Conservation (phyloP, 2,329 filamentous ascomycete genomes). For the Pyrenophora seminiperda region DNA sequence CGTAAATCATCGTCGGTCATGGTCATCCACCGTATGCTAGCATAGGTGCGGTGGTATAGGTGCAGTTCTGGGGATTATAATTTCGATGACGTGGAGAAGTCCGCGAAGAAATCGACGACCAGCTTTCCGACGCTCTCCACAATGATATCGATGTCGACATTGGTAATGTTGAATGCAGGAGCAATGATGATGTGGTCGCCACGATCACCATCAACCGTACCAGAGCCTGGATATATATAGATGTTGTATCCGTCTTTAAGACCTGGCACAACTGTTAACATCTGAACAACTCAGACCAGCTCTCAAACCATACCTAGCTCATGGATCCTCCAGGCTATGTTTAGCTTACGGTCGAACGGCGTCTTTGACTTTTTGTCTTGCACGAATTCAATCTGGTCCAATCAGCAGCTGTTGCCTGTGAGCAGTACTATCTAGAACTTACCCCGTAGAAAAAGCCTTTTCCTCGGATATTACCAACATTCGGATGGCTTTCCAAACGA, state of each 20-base stretch:
- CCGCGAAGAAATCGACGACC: slow-evolving; percentile 55
- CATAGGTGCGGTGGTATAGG: neutral
- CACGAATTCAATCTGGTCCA: slow-evolving; percentile 62
- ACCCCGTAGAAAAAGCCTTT: slow-evolving; percentile 64
- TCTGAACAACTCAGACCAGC: neutral
- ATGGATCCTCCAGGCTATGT: slow-evolving; percentile 57
- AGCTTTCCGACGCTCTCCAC: slow-evolving; percentile 59
- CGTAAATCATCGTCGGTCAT: neutral
- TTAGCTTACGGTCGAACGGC: slow-evolving; percentile 55
- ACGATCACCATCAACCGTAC: slow-evolving; percentile 61
- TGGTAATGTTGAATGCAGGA: slow-evolving; percentile 69
- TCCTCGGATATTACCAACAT: slow-evolving; percentile 67
- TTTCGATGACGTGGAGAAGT: slow-evolving; percentile 6
- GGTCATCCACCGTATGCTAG: neutral
- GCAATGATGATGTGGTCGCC: slow-evolving; percentile 74
- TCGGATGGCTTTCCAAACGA: slow-evolving; percentile 51
- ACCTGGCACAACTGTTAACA: slow-evolving; percentile 34
- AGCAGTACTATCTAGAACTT: slow-evolving; percentile 37
- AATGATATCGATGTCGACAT: slow-evolving; percentile 61
- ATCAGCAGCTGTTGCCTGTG: slow-evolving; percentile 11
- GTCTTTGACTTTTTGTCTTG: slow-evolving; percentile 59
- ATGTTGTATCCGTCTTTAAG: slow-evolving; percentile 56
- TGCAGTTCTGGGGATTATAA: neutral
- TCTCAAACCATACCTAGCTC: slow-evolving; percentile 51
- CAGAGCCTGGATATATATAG: slow-evolving; percentile 67